Percentiles rank a stretch among this genome's conserved stretches.
These are phyloP conservation scores for Cladosporium sp. DNA, from an alignment of 2,329 filamentous ascomycete genomes.

Conservation along the genomic window DNA sequence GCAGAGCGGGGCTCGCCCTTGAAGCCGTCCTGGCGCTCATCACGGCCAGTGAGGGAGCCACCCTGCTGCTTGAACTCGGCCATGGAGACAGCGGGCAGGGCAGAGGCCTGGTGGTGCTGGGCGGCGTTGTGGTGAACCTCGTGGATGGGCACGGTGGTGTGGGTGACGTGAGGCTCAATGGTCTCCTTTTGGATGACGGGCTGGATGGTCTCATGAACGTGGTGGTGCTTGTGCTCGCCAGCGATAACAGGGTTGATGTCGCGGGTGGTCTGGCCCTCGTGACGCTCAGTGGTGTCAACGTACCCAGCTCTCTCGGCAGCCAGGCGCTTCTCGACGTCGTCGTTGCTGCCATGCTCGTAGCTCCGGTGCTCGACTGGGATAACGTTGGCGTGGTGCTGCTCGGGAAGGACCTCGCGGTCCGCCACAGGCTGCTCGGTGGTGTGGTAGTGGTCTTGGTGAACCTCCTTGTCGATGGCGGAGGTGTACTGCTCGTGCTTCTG, in stretches of 20 bases:
- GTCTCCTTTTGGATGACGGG: conserved; percentile 65
- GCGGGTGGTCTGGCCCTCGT: conserved; percentile 45
- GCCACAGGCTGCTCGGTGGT: conserved; percentile 61
- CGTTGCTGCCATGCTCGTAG: conserved; percentile 54
- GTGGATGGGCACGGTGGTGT: conserved; percentile 66
- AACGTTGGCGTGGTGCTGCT: conserved; percentile 57
- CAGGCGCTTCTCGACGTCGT: conserved; percentile 42
- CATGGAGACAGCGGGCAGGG: conserved; percentile 58
- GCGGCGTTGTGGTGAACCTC: conserved; percentile 64
- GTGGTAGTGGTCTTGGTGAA: conserved; percentile 68
- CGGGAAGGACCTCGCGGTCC: conserved; percentile 51
- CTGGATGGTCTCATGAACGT: conserved; percentile 63
- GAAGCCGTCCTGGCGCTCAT: conserved; percentile 54
- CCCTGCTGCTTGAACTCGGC: conserved; percentile 56
- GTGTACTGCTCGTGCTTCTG: conserved; percentile 53
- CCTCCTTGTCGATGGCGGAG: conserved; percentile 58
- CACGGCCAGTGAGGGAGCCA: conserved; percentile 48
- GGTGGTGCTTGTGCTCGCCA: conserved; percentile 60
- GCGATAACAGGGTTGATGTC: conserved; percentile 45
- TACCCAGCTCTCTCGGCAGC: conserved; percentile 51
- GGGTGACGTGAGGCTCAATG: conserved; percentile 59
- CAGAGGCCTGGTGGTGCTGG: conserved; percentile 59
- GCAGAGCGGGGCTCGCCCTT: conserved; percentile 51
- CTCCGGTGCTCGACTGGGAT: conserved; percentile 54
- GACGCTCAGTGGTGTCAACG: conserved; percentile 43